Conservation (phyloP, 2,329 filamentous ascomycete genomes). For the Raffaelea arxii region DNA sequence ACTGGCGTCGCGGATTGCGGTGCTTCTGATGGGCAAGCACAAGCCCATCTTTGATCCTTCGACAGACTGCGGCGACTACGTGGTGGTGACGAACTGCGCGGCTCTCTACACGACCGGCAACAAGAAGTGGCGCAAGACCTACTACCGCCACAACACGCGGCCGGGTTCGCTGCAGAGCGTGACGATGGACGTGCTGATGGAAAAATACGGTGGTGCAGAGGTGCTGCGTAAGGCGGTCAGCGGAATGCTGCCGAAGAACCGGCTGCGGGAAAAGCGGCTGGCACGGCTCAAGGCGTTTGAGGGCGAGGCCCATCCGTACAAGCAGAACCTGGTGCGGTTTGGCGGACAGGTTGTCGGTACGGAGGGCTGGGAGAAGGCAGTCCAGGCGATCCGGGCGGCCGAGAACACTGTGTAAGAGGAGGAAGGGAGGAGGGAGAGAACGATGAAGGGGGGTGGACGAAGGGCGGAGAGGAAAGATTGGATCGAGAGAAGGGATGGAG, state of each 20-base stretch:
- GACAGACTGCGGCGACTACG: slow-evolving; percentile 98
- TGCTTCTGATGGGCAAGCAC: slow-evolving; percentile 94
- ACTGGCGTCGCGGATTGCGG: slow-evolving; percentile 77
- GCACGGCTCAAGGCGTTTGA: slow-evolving; percentile 92
- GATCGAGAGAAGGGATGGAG: background rate
- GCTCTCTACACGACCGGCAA: slow-evolving; percentile 81
- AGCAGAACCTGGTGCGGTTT: slow-evolving; percentile 73
- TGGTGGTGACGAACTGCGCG: slow-evolving; percentile 84
- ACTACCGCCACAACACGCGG: slow-evolving; percentile 88
- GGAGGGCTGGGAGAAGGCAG: slow-evolving; percentile 42
- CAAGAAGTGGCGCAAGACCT: slow-evolving; percentile 89
- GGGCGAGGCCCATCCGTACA: slow-evolving; percentile 84
- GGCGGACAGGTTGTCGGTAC: slow-evolving; percentile 46
- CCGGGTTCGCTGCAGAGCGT: slow-evolving; percentile 80
- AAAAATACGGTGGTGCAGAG: slow-evolving; percentile 87
- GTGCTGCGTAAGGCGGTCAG: slow-evolving; percentile 84
- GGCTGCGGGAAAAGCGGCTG: slow-evolving; percentile 77
- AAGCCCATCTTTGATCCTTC: slow-evolving; percentile 97
- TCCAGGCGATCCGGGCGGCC: slow-evolving; percentile 38
- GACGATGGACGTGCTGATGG: slow-evolving; percentile 91
- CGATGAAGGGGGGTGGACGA: too few species aligned
- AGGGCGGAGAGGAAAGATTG: too few species aligned
- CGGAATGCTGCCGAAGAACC: slow-evolving; percentile 97
- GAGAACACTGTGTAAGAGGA: slow-evolving; percentile 41
- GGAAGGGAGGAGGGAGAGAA: slow-evolving; percentile 19